Evolutionary conservation across 345 rosid species (phyloP), one percentile per base, ranked within the genome.

Genomic region (Salix exigua): DNA sequence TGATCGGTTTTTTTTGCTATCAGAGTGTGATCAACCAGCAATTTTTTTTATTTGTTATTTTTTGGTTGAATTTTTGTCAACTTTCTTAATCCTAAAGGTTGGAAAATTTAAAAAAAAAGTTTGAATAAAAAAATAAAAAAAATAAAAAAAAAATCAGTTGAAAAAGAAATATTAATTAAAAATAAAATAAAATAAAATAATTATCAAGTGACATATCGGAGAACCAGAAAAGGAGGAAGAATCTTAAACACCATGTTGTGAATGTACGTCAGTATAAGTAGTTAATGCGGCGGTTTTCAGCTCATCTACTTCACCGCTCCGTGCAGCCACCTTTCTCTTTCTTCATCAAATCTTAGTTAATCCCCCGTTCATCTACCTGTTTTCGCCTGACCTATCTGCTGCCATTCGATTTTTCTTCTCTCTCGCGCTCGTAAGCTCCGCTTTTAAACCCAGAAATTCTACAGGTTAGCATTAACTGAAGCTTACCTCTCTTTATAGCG

Each of bases 231-330:
- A 40, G 44, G 44, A 40, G 44, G 44, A 40, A n/a, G 7, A 7
- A 14, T 16, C 33, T 17, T 53, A 19, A 19, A 53, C 60, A 18
- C 44, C 44, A 40, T 40, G 44, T 40, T 40, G 44, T 40, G 44
- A 40, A 40, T 9, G 8, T 2, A 42, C 46, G 68, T 67, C 80
- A 17, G 7, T 67, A 17, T 26, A 10, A 55, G 86, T 74, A 79
- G 83, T 86, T 89, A 82, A 78, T 82, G 73, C 64, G 92, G 87
- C 78, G 81, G 97, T 86, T 91, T 73, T 82, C 89, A 23, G 91
- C 89, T 94, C 91, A 89, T 81, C 97, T 58, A 85, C 94, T 81
- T 82, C 48, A 79, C 65, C 92, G 2, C 19, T 72, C 70, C n/a
- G 19, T n/a, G 10, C 4, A 11, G 42, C 80, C 84, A 72, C 68